Conservation (phyloP, 2,329 filamentous ascomycete genomes). For the Aspergillus sp. region DNA sequence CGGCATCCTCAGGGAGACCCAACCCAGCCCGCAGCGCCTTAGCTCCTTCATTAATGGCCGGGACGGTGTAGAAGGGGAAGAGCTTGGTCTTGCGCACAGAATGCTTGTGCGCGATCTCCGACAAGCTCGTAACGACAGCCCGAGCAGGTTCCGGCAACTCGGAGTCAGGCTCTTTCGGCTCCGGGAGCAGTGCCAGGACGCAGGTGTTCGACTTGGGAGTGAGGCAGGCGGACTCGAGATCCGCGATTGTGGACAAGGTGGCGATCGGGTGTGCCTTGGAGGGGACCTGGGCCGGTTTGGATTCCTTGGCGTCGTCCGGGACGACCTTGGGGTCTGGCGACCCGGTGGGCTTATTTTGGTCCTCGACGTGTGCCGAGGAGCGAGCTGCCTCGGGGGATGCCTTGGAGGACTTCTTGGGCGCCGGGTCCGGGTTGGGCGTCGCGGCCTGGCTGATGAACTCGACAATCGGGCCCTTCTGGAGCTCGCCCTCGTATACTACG, state of each 20-base stretch:
- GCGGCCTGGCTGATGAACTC: constrained; percentile 73
- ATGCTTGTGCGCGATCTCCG: constrained; percentile 69
- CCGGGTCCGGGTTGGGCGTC: constrained; percentile 68
- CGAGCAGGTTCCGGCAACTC: constrained; percentile 33
- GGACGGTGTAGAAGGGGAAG: constrained; percentile 76
- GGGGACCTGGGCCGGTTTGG: constrained; percentile 40
- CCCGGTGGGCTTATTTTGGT: constrained; percentile 38
- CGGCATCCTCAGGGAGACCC: constrained; percentile 43
- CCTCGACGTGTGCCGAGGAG: constrained; percentile 30
- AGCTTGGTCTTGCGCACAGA: constrained; percentile 54
- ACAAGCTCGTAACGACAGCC: constrained; percentile 55
- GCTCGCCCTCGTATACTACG: constrained; percentile 67
- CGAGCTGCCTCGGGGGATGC: constrained; percentile 28
- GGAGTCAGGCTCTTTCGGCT: constrained; percentile 42
- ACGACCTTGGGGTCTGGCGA: constrained; percentile 44
- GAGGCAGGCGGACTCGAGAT: constrained; percentile 63
- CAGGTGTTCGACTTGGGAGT: constrained; percentile 70
- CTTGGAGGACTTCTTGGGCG: constrained; percentile 32
- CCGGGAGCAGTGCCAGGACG: constrained; percentile 63
- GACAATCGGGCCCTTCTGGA: constrained; percentile 75
- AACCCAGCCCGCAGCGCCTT: constrained; percentile 52
- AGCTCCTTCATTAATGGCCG: constrained; percentile 51
- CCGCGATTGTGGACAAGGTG: constrained; percentile 52
- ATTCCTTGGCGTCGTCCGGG: constrained; percentile 23
- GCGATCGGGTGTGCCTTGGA: constrained; percentile 55